Percentiles rank a stretch among this genome's conserved stretches.
Evolutionary conservation across 345 rosid species (phyloP).

Genomic region (Chamaenerion angustifolium): DNA sequence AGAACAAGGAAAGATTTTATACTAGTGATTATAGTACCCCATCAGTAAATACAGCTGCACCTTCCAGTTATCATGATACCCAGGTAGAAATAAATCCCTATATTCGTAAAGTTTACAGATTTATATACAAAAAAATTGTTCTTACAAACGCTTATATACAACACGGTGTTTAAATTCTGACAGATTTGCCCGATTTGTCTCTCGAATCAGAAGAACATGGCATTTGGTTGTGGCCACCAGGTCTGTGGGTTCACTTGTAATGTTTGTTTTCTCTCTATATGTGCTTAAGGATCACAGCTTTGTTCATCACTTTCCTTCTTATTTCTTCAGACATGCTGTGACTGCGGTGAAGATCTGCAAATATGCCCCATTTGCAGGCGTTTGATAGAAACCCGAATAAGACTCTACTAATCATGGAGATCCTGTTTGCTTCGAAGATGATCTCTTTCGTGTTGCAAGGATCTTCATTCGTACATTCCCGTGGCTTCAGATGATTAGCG

Average conservation of each 20-base stretch:
- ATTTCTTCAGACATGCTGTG: constrained; percentile 26
- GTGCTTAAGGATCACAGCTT: background rate
- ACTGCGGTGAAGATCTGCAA: constrained; percentile 28
- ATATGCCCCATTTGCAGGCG: constrained; percentile 35
- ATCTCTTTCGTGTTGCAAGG: too few relatives aligned
- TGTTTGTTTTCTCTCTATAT: too few relatives aligned
- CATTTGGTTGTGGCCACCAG: constrained; percentile 46
- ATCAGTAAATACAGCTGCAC: constrained; percentile 11
- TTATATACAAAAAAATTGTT: too few relatives aligned
- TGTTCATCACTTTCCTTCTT: background rate
- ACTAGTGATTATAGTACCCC: background rate
- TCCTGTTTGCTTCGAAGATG: too few relatives aligned
- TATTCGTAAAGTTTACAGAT: background rate
- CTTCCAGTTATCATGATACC: constrained; percentile 17
- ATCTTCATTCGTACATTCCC: too few relatives aligned
- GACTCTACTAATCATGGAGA: constrained; percentile 18
- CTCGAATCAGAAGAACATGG: constrained; percentile 31
- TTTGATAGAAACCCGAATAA: constrained; percentile 26
- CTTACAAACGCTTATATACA: background rate
- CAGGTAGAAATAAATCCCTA: constrained; percentile 11
- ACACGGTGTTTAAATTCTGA: background rate
- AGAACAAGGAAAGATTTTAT: constrained; percentile 9
- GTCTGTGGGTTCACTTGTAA: constrained; percentile 14
- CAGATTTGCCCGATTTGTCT: constrained; percentile 37
- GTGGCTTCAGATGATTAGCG: too few relatives aligned